These are phyloP conservation scores for Vicia faba DNA, from an alignment of 306 rosid species.

Conservation along the genomic window DNA sequence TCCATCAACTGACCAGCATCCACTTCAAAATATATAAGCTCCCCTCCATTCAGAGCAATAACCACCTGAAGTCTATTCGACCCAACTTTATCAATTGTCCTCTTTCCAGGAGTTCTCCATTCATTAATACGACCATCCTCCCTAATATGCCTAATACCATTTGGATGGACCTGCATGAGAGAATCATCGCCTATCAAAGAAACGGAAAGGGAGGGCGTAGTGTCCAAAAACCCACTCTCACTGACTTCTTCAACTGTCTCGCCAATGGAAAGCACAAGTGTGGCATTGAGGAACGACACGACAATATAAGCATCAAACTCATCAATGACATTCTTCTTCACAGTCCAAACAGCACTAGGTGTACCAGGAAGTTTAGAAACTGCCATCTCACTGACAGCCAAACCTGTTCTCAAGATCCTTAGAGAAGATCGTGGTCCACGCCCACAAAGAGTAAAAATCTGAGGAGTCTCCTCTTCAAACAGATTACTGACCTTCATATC, in stretches of 20 bases:
- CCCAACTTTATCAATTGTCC: constrained; percentile 86
- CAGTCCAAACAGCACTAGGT: constrained; percentile 98
- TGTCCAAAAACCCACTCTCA: constrained; percentile 95
- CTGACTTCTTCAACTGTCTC: constrained; percentile 98
- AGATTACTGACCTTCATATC: constrained; percentile 90
- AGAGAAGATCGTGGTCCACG: constrained; percentile 96
- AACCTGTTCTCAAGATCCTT: constrained; percentile 94
- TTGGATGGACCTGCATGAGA: constrained; percentile 99
- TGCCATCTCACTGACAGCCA: constrained; percentile 98
- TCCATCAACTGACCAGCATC: constrained; percentile 96
- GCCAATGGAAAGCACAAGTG: constrained; percentile 96
- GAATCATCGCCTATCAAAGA: constrained; percentile 98
- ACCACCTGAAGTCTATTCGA: constrained; percentile 93
- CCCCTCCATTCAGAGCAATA: constrained; percentile 95
- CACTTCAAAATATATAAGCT: constrained; percentile 91
- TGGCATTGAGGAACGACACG: constrained; percentile 90
- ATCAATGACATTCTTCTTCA: constrained; percentile 84
- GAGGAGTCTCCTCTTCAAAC: constrained; percentile 97
- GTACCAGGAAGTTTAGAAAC: constrained; percentile 95
- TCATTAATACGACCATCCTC: constrained; percentile 96
- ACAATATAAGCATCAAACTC: constrained; percentile 97
- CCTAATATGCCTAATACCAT: constrained; percentile 99
- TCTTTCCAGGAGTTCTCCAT: constrained; percentile 99
- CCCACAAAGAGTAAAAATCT: constrained; percentile 90
- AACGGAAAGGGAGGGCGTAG: constrained; percentile 92